A percentile compares a stretch with the other conserved stretches of the same genome.
Evolutionary conservation across 2,329 filamentous ascomycete genomes (phyloP).

Genomic region (Lasiodiplodia sp.): DNA sequence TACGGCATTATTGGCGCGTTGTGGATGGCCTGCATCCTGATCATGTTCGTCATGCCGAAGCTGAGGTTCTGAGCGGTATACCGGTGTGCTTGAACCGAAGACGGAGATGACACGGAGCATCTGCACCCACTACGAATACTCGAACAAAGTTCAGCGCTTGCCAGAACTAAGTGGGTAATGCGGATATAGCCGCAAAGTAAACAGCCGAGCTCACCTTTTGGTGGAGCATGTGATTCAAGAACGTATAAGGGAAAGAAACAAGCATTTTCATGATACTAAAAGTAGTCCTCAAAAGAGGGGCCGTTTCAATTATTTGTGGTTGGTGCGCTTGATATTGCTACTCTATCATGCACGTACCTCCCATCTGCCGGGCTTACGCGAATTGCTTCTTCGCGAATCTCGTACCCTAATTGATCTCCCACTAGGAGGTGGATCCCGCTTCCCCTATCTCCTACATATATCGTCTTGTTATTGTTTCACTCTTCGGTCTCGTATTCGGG

Average conservation of each 20-base stretch:
- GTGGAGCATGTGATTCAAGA: not conserved
- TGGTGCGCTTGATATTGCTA: conserved; percentile 11
- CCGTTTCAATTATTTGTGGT: conserved; percentile 5
- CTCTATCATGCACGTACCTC: conserved; percentile 11
- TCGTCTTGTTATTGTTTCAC: not conserved
- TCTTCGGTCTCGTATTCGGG: not conserved
- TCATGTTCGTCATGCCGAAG: conserved; percentile 90
- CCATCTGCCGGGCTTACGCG: not conserved
- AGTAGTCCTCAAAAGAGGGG: conserved; percentile 11
- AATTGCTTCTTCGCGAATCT: not conserved
- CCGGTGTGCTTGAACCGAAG: too few relatives aligned
- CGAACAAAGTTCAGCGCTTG: not conserved
- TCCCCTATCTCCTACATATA: conserved; percentile 11
- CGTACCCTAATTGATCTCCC: not conserved
- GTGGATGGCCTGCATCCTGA: conserved; percentile 76
- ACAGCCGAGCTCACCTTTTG: not conserved
- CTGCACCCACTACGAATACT: not conserved
- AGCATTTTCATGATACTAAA: conserved; percentile 12
- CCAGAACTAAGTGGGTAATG: not conserved
- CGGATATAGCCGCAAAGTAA: not conserved
- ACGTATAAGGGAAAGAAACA: not conserved
- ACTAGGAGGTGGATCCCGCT: conserved; percentile 1
- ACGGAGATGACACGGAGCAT: not conserved
- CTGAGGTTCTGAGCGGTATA: conserved; percentile 72
- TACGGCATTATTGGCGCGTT: conserved; percentile 85